A percentile compares a stretch with the other conserved stretches of the same genome.
Evolutionary conservation across 768 basidiomycete species (phyloP).

Genomic region (Auricularia sp.): DNA sequence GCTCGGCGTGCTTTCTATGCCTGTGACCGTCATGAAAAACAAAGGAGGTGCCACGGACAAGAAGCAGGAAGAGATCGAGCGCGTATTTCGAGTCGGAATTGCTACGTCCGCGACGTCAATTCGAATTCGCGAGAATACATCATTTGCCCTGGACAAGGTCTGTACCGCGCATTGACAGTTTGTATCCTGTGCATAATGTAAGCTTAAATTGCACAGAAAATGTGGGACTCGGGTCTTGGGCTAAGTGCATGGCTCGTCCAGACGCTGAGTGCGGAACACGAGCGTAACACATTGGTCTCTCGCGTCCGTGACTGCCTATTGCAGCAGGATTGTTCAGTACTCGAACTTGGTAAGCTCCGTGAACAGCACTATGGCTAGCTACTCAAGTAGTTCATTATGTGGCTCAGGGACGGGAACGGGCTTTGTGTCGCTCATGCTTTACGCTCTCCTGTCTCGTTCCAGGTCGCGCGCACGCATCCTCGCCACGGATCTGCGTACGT

Average conservation of each 20-base stretch:
- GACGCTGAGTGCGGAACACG: background rate
- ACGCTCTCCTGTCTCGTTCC: constrained; percentile 23
- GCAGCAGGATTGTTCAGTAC: constrained; percentile 28
- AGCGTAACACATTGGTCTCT: background rate
- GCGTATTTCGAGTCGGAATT: constrained; percentile 32
- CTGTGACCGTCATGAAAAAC: constrained; percentile 31
- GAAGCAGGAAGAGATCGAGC: constrained; percentile 59
- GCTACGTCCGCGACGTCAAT: constrained; percentile 20
- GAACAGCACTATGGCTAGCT: too few relatives aligned
- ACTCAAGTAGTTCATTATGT: background rate
- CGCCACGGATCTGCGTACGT: constrained; percentile 67
- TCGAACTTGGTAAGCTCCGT: constrained; percentile 51
- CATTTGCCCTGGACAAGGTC: constrained; percentile 91
- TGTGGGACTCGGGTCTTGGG: constrained; percentile 92
- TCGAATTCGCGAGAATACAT: constrained; percentile 65
- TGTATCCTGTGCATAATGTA: background rate
- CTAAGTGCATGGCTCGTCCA: constrained; percentile 65
- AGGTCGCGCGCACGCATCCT: constrained; percentile 22
- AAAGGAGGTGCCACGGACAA: constrained; percentile 17
- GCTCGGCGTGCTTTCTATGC: constrained; percentile 61
- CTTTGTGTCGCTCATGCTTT: constrained; percentile 60
- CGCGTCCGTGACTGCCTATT: constrained; percentile 10
- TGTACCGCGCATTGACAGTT: constrained; percentile 9
- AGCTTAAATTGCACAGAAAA: constrained; percentile 51
- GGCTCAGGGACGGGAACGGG: constrained; percentile 72